Percentiles rank a stretch among this genome's conserved stretches.
Conservation (phyloP, 257 asterid species). For the Echium plantagineum region DNA sequence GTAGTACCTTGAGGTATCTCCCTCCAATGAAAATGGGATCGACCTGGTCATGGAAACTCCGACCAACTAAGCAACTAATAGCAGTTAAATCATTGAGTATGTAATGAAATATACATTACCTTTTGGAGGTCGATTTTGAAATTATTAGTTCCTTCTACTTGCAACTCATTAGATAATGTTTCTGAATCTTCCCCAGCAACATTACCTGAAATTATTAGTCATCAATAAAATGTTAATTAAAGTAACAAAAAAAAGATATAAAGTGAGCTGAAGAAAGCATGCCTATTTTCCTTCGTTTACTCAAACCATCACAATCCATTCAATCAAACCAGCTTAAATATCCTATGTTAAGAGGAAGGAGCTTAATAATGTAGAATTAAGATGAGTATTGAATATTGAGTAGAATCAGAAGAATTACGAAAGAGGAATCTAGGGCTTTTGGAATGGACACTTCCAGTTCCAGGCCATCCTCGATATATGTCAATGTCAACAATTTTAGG, state of each 20-base stretch:
- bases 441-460: slow-evolving; percentile 41
- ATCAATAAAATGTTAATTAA: no score
- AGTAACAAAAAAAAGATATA: no score
- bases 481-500: no score
- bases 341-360: no score
- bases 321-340: no score
- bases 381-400: no score
- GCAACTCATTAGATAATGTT: slow-evolving; percentile 17
- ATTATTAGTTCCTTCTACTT: slow-evolving; percentile 20
- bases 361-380: slow-evolving; percentile 14
- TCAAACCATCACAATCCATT: slow-evolving; percentile 41
- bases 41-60: slow-evolving; percentile 34
- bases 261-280: no score
- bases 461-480: no score
- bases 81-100: slow-evolving; percentile 1
- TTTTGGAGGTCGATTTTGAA: slow-evolving; percentile 31
- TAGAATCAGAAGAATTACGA: slow-evolving; percentile 34
- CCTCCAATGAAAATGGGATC: slow-evolving; percentile 75
- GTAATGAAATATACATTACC: slow-evolving; percentile 30
- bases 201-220: no score
- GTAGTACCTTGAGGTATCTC: slow-evolving; percentile 82
- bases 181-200: no score
- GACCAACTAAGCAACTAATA: slow-evolving; percentile 7
- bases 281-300: slow-evolving; percentile 77
- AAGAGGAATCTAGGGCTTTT: slow-evolving; percentile 40